Evolutionary conservation across 1,139 yeast genomes (phyloP), one percentile per base, ranked within the genome.

Genomic region (Scheffersomyces titani): DNA sequence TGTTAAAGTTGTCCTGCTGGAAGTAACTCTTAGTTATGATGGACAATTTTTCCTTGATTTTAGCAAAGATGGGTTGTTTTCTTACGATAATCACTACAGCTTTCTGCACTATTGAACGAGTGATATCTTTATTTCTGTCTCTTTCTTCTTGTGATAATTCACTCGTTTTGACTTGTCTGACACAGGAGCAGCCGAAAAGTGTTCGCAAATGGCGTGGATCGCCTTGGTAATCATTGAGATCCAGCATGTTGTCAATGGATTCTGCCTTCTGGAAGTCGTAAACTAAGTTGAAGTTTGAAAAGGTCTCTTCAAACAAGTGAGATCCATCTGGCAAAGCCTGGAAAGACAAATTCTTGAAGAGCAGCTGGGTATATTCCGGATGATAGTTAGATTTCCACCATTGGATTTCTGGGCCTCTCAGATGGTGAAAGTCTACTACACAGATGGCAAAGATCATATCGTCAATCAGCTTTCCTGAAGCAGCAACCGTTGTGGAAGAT

Each of bases 321-420:
- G 96, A 89, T 1, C 99, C 99, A 71, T 94, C 99, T 0, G 99
- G 99, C 45, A 94, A 76, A 2, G 98, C 97, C 69, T 93, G 98
- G 68, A 94, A 94, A 2, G 98, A 96, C 51, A 94, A 74, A 65
- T 89, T 87, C n/a, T 94, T 92, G 92, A 97, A 94, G 21, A 89
- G 73, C 7, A 74, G 69, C 0, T 82, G 70, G 19, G 73, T 63
- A 56, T 76, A 71, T 6, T 69, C 70, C 1, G 72, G 70, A 50
- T 74, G 74, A 54, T 86, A 85, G 57, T 88, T 84, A 19, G 96
- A 92, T 52, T 86, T 81, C 92, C 97, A 91, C 76, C 91, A 92
- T 71, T 93, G 98, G 19, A 94, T 87, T 69, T 94, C 98, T 0
- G 99, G 99, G 0, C 99, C 99, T 57, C 97, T 75, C 22, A 89